Conservation (phyloP, 768 basidiomycete genomes). For the Tremella fuciformis region DNA sequence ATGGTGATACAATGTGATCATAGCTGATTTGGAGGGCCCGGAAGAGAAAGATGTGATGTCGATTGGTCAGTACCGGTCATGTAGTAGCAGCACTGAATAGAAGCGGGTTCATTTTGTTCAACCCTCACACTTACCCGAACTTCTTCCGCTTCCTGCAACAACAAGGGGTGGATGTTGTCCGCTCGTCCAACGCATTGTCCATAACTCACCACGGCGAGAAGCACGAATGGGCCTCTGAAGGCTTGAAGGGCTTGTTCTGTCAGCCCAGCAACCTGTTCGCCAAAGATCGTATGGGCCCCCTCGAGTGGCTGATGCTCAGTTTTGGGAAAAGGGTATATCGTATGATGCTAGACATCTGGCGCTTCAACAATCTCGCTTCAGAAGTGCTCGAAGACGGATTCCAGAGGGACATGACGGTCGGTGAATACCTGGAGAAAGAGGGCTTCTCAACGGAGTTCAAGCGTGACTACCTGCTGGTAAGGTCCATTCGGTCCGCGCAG, state of each 20-base stretch:
- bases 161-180: constrained; percentile 58
- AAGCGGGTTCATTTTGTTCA: constrained; percentile 64
- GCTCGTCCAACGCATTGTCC: constrained; percentile 73
- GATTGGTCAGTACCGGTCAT: constrained; percentile 62
- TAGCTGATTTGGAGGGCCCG: constrained; percentile 21
- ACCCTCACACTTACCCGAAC: constrained; percentile 73
- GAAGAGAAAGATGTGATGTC: constrained; percentile 57
- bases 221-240: constrained; percentile 70
- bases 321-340: constrained; percentile 47
- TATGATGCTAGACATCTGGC: constrained; percentile 53
- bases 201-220: constrained; percentile 66
- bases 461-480: constrained; percentile 71
- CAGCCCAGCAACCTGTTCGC: constrained; percentile 58
- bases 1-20: not conserved
- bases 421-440: constrained; percentile 62
- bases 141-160: constrained; percentile 66
- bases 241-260: constrained; percentile 59
- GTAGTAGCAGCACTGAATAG: not conserved
- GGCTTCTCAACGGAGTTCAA: constrained; percentile 67
- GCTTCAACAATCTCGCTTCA: constrained; percentile 70
- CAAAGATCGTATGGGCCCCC: too few species aligned
- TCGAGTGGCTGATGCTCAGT: constrained; percentile 13
- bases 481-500: constrained; percentile 28
- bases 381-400: constrained; percentile 53
- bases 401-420: constrained; percentile 54